Percentiles rank a stretch among this genome's conserved stretches.
Conservation (phyloP, 139 green algal genomes). For the Auxenochlorella pyrenoidosa region DNA sequence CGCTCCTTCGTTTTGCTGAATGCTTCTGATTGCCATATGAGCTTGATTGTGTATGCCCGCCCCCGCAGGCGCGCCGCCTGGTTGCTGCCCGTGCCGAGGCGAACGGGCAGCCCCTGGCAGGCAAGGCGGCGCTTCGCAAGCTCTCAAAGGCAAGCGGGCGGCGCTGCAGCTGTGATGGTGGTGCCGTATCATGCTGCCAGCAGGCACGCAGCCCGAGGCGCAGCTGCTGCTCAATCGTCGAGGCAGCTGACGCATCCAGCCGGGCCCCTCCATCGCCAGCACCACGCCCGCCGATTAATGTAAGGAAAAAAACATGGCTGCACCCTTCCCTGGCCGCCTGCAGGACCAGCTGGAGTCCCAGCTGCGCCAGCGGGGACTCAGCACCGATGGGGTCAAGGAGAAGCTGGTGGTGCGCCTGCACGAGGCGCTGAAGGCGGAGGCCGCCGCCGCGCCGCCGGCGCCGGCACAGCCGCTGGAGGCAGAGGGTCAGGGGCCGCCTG, state of each 20-base stretch:
- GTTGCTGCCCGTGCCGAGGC: neutral
- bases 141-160: neutral
- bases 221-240: no score
- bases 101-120: neutral
- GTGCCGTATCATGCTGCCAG: neutral
- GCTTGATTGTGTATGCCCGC: neutral
- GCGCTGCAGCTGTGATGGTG: no score
- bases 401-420: constrained; percentile 22
- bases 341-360: constrained; percentile 6
- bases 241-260: neutral
- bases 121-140: neutral
- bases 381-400: neutral
- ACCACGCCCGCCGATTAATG: no score
- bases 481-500: neutral
- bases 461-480: neutral
- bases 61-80: neutral
- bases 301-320: no score
- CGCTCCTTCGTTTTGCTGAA: no score
- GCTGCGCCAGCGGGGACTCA: neutral
- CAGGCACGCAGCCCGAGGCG: neutral
- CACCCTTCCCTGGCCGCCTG: neutral
- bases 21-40: no score
- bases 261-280: no score
- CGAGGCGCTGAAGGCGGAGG: neutral
- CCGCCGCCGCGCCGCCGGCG: neutral